Evolutionary conservation across 2,329 filamentous ascomycete genomes (phyloP), one percentile per base, ranked within the genome.

Genomic region (Trichoderma atroviride): DNA sequence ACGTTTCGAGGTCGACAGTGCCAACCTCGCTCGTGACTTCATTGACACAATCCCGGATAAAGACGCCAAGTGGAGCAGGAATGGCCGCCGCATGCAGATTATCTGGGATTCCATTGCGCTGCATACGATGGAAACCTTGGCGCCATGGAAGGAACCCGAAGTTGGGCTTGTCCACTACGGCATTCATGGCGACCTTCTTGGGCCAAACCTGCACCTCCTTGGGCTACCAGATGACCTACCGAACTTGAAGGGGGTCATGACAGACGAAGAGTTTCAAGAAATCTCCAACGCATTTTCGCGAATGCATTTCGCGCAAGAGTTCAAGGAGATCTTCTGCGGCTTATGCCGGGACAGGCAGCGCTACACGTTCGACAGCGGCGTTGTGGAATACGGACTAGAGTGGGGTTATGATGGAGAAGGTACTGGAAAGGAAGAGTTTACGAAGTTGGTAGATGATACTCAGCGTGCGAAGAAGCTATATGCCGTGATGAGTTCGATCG

Each of bases 251-350:
- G 43, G 43, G 19, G 19, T n/a, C n/a, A 47, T 47, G 9, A 47
- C n/a, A 10, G 43, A 47, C n/a, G n/a, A 11, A 22, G 43, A 47
- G 19, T 47, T 47, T 6, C 19, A 47, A 19, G 43, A 47, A 22
- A 47, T 47, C 16, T 47, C 19, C 9, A 47, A 40, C n/a, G 56
- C 33, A 0, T 59, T 59, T 5, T 33, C 56, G 5, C 56, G 56
- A 9, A 59, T 37, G 31, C n/a, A 24, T 14, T 59, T 59, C 27
- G 56, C 56, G 33, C 33, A 59, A 22, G 56, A 59, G 22, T 59
- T 59, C 14, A 59, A 59, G 33, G 56, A 59, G 56, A 59, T 40
- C 56, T 59, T 59, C 56, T 59, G 56, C 56, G 56, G 56, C 22
- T 59, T 59, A 35, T 59, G 56, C 33, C 37, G 56, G 14, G 56